Conservation (phyloP, 2,329 filamentous ascomycete genomes). For the Claviceps purpurea region DNA sequence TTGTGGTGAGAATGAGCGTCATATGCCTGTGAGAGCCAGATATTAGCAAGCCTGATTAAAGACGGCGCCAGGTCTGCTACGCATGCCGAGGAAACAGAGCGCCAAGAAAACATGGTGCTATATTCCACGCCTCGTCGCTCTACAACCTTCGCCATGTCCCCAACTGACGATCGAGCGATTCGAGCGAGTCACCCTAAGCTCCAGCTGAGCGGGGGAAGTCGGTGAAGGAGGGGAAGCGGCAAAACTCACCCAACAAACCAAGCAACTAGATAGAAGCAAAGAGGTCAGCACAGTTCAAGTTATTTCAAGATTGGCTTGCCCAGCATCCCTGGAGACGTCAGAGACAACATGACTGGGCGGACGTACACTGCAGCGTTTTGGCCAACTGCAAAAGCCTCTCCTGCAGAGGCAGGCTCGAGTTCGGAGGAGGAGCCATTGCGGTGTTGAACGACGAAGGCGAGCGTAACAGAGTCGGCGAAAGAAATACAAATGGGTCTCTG, state of each 20-base stretch:
- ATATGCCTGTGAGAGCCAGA: conserved; percentile 51
- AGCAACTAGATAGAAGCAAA: conserved; percentile 38
- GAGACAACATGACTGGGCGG: conserved; percentile 8
- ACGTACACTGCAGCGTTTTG: conserved; percentile 83
- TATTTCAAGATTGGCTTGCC: not conserved
- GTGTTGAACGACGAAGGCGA: not conserved
- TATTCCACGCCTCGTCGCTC: not conserved
- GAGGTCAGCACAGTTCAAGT: conserved; percentile 19
- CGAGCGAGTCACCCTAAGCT: not conserved
- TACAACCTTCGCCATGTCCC: not conserved
- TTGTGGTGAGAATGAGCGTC: conserved; percentile 66
- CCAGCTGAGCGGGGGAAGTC: not conserved
- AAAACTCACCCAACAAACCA: conserved; percentile 69
- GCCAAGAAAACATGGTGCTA: not conserved
- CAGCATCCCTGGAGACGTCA: not conserved
- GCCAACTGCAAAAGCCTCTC: conserved; percentile 67
- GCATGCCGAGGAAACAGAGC: not conserved
- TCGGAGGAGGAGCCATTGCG: conserved; percentile 49
- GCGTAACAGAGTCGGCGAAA: not conserved
- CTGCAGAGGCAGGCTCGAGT: conserved; percentile 53
- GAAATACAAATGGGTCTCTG: not conserved
- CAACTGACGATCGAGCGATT: not conserved
- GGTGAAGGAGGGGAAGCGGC: conserved; percentile 6
- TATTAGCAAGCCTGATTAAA: conserved; percentile 4
- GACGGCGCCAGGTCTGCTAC: not conserved